A percentile compares a stretch with the other conserved stretches of the same genome.
Evolutionary conservation across 108 stramenopile species (phyloP).

Genomic region (Nitzschia sp.): DNA sequence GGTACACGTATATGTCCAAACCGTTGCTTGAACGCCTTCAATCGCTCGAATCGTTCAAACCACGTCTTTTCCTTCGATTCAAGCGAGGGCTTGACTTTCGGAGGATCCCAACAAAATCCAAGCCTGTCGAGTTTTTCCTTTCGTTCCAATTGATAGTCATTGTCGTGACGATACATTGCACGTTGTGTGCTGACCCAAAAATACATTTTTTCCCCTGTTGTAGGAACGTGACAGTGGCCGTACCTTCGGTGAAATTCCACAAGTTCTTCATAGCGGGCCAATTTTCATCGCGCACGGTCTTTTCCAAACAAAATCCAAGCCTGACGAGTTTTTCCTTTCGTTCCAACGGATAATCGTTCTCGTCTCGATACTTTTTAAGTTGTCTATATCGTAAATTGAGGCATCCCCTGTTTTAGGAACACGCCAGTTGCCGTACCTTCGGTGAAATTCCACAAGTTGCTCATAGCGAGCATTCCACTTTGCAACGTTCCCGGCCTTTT

Average conservation of each 20-base stretch:
- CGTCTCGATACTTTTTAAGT: slow-evolving; percentile 34
- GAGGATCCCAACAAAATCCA: slow-evolving; percentile 1
- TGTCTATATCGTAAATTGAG: slow-evolving; percentile 14
- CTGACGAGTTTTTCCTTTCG: neutral
- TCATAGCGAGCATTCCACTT: slow-evolving; percentile 34
- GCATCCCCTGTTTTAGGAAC: neutral
- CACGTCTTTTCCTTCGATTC: too few species aligned
- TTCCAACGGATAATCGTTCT: neutral
- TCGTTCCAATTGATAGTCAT: neutral
- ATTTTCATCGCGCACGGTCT: too few species aligned
- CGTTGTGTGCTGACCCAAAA: slow-evolving; percentile 42
- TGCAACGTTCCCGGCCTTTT: neutral
- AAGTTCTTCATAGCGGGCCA: slow-evolving; percentile 38
- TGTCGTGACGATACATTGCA: slow-evolving; percentile 20
- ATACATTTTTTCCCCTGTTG: slow-evolving; percentile 1
- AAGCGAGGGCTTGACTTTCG: neutral
- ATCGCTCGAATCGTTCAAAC: neutral
- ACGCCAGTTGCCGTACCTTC: neutral
- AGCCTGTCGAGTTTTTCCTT: neutral
- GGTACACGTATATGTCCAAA: neutral
- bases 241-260: slow-evolving; percentile 18
- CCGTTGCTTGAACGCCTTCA: neutral
- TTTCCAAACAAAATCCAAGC: neutral
- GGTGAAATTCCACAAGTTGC: neutral
- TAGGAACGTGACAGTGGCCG: slow-evolving; percentile 39